Evolutionary conservation across 306 rosid species (phyloP).

Genomic region (Cicer cuneatum): DNA sequence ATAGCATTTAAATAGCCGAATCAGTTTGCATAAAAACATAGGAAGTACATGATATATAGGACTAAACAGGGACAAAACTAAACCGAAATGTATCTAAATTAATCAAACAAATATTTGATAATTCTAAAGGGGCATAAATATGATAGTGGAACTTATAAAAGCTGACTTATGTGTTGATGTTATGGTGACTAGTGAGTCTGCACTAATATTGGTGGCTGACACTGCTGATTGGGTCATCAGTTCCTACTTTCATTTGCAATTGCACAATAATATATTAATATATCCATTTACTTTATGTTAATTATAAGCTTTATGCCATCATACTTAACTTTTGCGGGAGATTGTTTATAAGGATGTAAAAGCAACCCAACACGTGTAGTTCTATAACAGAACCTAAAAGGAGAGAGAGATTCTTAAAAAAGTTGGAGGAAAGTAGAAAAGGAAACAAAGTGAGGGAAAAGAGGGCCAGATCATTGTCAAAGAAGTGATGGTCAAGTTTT

Average conservation of each 20-base stretch:
- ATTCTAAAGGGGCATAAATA: conserved; percentile 37
- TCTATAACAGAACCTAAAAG: conserved; percentile 38
- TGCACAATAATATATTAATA: conserved; percentile 7
- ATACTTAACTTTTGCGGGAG: conserved; percentile 40
- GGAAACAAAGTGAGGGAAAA: conserved; percentile 43
- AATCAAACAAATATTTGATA: conserved; percentile 37
- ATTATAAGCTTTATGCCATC: conserved; percentile 36
- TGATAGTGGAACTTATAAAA: conserved; percentile 48
- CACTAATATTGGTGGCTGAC: conserved; percentile 70
- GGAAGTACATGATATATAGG: conserved; percentile 32
- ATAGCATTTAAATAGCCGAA: conserved; percentile 16
- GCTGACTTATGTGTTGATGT: conserved; percentile 66
- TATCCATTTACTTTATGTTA: conserved; percentile 29
- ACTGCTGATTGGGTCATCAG: conserved; percentile 53
- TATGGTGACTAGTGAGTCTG: conserved; percentile 71
- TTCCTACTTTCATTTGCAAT: conserved; percentile 44
- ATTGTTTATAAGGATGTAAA: conserved; percentile 42
- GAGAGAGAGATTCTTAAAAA: conserved; percentile 40
- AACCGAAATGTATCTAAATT: conserved; percentile 38
- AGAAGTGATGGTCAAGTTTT: conserved; percentile 48
- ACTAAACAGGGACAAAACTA: not conserved
- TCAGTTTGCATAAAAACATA: conserved; percentile 28
- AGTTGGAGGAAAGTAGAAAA: conserved; percentile 41
- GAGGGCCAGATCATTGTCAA: conserved; percentile 46
- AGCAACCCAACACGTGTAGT: conserved; percentile 66